Evolutionary conservation across 1,284 basidiomycete species (phyloP), one percentile per base, ranked within the genome.

Genomic region (Mycena sp.): DNA sequence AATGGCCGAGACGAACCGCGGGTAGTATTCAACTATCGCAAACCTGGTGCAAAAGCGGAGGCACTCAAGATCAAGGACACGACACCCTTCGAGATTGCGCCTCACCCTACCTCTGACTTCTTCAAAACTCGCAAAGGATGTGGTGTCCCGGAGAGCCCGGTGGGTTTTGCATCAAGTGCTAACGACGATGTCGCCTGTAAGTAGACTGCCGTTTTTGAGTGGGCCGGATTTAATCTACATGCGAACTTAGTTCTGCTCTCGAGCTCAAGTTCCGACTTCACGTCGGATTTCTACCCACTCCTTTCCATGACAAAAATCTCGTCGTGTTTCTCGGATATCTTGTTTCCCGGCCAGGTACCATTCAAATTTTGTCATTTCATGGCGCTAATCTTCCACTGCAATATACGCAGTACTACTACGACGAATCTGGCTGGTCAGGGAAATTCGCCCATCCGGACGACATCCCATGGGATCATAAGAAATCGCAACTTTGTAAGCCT

Each of bases 241-340:
- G 9, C 12, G 29, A 11, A 4, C 25, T 6, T 32, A 63, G 61
- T 66, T 37, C 25, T 66, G 3, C 44, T 41, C 19, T 55, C n/a
- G n/a, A n/a, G n/a, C n/a, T n/a, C n/a, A n/a, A n/a, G n/a, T n/a
- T n/a, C n/a, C n/a, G n/a, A n/a, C 59, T 66, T 66, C 14, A 66
- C 64, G n/a, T 43, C 49, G 16, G 64, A 61, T 26, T 35, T 66
- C 3, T 63, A 46, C 28, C 64, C 64, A n/a, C 17, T 65, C 6
- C 26, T 66, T 10, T 54, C 41, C 17, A 62, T 66, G 56, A 66
- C 60, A 12, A 66, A 62, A 37, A 53, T 65, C 26, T 50, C 43
- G 19, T 54, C 64, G 12, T 65, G 64, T 35, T 65, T 65, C 49
- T 51, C 63, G 2, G 63, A 65, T 38, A 65, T 65, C 19, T 30